Percentiles rank a stretch among this genome's conserved stretches.
Evolutionary conservation across 768 basidiomycete species (phyloP).

Genomic region (Podaxis pistillaris): DNA sequence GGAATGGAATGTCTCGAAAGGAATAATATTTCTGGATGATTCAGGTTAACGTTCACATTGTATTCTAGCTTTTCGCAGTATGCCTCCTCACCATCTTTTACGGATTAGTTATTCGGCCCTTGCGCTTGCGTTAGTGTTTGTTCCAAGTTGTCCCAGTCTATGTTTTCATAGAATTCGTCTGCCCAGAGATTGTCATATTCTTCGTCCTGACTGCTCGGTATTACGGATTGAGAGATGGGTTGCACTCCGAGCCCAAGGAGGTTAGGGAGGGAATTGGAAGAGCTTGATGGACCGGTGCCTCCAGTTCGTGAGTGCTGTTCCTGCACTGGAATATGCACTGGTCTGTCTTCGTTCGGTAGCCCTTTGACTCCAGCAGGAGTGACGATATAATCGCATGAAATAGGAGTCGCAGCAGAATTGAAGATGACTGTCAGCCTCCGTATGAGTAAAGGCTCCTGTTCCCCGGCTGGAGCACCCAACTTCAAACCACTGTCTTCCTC

Average conservation of each 20-base stretch:
- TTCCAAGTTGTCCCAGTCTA: slow-evolving; percentile 29
- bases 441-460: slow-evolving; percentile 51
- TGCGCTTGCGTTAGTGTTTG: slow-evolving; percentile 21
- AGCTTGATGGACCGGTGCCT: background rate
- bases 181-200: slow-evolving; percentile 46
- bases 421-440: slow-evolving; percentile 79
- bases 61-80: background rate
- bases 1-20: background rate
- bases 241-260: slow-evolving; percentile 3
- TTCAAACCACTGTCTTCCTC: background rate
- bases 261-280: background rate
- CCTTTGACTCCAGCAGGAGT: slow-evolving; percentile 53
- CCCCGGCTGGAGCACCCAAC: slow-evolving; percentile 18
- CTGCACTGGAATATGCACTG: background rate
- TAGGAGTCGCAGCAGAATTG: slow-evolving; percentile 56
- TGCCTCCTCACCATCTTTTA: background rate
- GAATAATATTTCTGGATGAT: background rate
- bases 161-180: slow-evolving; percentile 37
- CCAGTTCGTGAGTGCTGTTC: background rate
- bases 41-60: background rate
- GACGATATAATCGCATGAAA: slow-evolving; percentile 76
- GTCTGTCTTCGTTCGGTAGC: slow-evolving; percentile 15
- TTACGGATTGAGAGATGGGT: slow-evolving; percentile 1
- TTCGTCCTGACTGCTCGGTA: slow-evolving; percentile 23
- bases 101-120: background rate